Base-by-base conservation (phyloP, 441 rosid species). In the Euphorbia corollata region DNA sequence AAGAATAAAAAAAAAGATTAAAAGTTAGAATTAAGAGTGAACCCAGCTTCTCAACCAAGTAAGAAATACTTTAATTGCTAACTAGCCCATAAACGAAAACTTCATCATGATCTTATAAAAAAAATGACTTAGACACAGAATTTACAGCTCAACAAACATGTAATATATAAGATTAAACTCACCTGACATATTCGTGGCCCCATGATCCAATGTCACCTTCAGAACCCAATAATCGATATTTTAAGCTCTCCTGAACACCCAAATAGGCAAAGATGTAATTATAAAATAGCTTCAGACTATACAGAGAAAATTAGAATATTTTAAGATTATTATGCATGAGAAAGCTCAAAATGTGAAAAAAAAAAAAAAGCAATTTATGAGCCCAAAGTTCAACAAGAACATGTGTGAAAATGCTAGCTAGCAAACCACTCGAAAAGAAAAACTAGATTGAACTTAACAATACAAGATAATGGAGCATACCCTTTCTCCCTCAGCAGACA, bases 131-230 rank as follows among this genome's bases (percentile, higher is more conserved):
- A 68, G 13, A 2, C 23, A 19, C 9, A 53, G 12, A 23, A 15
- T 27, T 16, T 57, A 57, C 2, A 30, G 32, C 9, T 16, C 64
- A 4, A 18, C 27, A 70, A 23, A 19, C 7, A n/a, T 43, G 13
- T 23, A 19, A 12, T 16, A 27, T 22, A 23, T 45, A 41, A 27
- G 16, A 63, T 16, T 61, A 64, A 48, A 36, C 73, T 75, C 63
- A 87, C 94, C 98, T 87, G 59, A 94, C 99, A 83, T 94, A 94
- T 74, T 90, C 99, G 68, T 91, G 98, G 64, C 99, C 99, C 98
- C 98, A 94, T 0, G 92, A 90, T 74, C 98, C 98, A 45, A 91
- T 88, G 73, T 94, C 99, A 72, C 91, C 89, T 75, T 81, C 92
- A n/a, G 97, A 81, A 69, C 97, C 98, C 78, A 81, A 51, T 78